Evolutionary conservation across 441 rosid species (phyloP).

Genomic region (Lagerstroemia fauriei): DNA sequence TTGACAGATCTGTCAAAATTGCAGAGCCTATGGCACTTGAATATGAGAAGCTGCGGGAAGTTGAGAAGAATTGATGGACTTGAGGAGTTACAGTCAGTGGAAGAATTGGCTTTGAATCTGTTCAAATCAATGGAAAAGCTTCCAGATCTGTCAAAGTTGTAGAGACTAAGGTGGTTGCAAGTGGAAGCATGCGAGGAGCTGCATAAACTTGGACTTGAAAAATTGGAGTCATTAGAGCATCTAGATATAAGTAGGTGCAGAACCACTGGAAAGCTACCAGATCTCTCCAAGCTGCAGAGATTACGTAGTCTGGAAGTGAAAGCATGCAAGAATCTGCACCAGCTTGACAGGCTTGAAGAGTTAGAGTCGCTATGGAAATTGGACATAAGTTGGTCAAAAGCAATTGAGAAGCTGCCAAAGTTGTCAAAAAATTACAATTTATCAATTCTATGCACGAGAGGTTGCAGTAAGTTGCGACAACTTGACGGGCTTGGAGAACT

Average conservation of each 20-base stretch:
- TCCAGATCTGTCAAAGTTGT: too few relatives aligned
- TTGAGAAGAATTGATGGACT: not conserved
- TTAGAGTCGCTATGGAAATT: not conserved
- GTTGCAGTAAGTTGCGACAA: not conserved
- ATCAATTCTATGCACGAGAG: not conserved
- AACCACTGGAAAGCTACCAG: not conserved
- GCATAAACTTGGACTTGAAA: not conserved
- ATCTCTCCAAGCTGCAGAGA: not conserved
- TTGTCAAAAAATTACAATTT: not conserved
- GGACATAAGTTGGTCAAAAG: not conserved
- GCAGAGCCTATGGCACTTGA: not conserved
- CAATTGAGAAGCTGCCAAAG: not conserved
- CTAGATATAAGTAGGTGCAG: not conserved
- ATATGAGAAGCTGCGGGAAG: not conserved
- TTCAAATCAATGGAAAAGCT: too few relatives aligned
- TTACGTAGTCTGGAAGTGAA: not conserved
- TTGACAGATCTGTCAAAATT: not conserved
- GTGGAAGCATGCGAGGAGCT: not conserved
- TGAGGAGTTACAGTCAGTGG: too few relatives aligned
- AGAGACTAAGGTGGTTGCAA: too few relatives aligned
- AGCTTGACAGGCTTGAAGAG: not conserved
- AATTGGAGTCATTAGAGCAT: not conserved
- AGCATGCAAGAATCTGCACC: not conserved
- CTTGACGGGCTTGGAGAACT: not conserved
- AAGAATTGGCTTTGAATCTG: too few relatives aligned